Evolutionary conservation across 768 basidiomycete genomes (phyloP).

Genomic region (Pulveroboletus ravenelii): DNA sequence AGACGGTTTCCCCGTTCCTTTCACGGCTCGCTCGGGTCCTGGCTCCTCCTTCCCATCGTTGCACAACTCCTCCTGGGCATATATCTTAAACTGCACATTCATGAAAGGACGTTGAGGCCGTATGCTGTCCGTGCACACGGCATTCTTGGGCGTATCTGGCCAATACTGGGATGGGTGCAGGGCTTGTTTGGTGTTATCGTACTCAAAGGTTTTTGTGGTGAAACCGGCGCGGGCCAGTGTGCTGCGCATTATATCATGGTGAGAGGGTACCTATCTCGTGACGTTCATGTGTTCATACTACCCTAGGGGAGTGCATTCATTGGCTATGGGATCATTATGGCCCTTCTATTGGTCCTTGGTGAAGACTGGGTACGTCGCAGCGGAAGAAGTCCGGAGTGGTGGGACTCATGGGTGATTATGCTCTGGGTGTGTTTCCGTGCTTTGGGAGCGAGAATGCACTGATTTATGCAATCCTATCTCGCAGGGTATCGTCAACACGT

Average conservation of each 20-base stretch:
- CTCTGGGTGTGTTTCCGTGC: conserved; percentile 41
- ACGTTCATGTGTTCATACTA: conserved; percentile 7
- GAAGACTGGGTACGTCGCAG: conserved; percentile 71
- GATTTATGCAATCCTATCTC: not conserved
- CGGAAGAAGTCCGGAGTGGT: conserved; percentile 77
- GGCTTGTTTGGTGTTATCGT: conserved; percentile 82
- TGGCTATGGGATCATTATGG: conserved; percentile 79
- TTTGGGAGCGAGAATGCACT: not conserved
- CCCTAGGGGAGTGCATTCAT: conserved; percentile 78
- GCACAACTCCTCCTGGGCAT: conserved; percentile 70
- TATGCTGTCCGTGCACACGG: conserved; percentile 70
- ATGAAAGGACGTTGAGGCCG: conserved; percentile 70
- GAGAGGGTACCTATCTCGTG: conserved; percentile 6
- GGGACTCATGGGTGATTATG: conserved; percentile 69
- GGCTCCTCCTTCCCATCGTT: conserved; percentile 54
- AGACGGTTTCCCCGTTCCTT: conserved; percentile 68
- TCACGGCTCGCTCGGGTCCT: conserved; percentile 62
- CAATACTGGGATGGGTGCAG: conserved; percentile 83
- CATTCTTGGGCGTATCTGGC: conserved; percentile 78
- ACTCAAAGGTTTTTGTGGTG: conserved; percentile 77
- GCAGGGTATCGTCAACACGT: conserved; percentile 68
- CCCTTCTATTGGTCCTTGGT: conserved; percentile 70
- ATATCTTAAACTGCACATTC: conserved; percentile 89
- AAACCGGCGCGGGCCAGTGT: conserved; percentile 69
- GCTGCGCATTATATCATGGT: conserved; percentile 84